Percentiles rank a stretch among this genome's conserved stretches.
Evolutionary conservation across 768 basidiomycete species (phyloP).

Genomic region (Phanerochaete sordida): DNA sequence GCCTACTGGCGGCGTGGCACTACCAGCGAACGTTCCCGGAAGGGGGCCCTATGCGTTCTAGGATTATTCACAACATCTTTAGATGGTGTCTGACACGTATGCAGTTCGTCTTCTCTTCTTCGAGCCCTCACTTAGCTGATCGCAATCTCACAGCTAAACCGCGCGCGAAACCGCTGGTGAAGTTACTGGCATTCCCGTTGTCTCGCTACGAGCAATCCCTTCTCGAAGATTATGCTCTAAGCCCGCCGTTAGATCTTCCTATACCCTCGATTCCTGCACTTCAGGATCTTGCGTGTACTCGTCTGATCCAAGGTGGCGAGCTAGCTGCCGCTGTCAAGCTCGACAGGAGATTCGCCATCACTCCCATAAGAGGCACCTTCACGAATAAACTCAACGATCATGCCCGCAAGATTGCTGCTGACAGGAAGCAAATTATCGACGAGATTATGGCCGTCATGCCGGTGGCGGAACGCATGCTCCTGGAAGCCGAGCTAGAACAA

Average conservation of each 20-base stretch:
- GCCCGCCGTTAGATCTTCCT: conserved; percentile 47
- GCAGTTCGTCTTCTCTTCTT: conserved; percentile 26
- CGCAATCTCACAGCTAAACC: conserved; percentile 46
- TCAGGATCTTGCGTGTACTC: conserved; percentile 77
- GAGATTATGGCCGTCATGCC: conserved; percentile 67
- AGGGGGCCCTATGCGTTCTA: conserved; percentile 44
- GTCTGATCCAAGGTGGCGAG: conserved; percentile 70
- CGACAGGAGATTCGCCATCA: conserved; percentile 53
- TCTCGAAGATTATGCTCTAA: conserved; percentile 54
- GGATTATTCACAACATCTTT: conserved; percentile 56
- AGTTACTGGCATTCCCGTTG: conserved; percentile 64
- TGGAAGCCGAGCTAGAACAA: conserved; percentile 57
- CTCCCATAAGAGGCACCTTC: conserved; percentile 26
- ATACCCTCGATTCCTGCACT: conserved; percentile 50
- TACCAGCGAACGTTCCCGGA: conserved; percentile 73
- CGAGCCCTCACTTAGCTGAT: background rate
- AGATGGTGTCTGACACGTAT: conserved; percentile 69
- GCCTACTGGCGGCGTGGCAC: conserved; percentile 70
- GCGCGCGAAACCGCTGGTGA: conserved; percentile 50
- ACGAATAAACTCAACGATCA: conserved; percentile 11
- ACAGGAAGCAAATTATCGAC: conserved; percentile 67
- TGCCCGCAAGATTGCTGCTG: conserved; percentile 35
- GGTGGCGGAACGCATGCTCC: conserved; percentile 53
- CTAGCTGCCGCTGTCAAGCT: conserved; percentile 73
- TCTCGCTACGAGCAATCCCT: conserved; percentile 59